A percentile compares a stretch with the other conserved stretches of the same genome.
phyloP scores from a whole-genome alignment of 139 green algal species.

The Picochlorum sp. region DNA sequence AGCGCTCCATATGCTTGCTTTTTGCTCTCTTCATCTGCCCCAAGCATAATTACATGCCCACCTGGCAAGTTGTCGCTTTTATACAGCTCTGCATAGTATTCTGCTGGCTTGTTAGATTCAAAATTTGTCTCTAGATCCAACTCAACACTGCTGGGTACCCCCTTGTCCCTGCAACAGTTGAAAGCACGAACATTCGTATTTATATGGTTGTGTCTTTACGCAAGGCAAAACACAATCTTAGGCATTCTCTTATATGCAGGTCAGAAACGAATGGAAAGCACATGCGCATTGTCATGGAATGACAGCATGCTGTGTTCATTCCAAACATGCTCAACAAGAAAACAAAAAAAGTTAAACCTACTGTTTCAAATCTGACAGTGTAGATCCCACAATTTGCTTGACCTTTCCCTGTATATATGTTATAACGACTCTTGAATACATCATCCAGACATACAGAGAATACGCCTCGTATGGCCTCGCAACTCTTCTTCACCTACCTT shows the following conservation, averaged over 20 bases:
- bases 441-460: no score
- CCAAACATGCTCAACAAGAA: no score
- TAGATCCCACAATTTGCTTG: slow-evolving; percentile 98
- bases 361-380: slow-evolving; percentile 63
- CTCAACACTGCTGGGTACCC: neutral
- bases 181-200: neutral
- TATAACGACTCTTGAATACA: neutral
- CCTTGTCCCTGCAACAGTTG: slow-evolving; percentile 1
- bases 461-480: no score
- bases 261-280: no score
- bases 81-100: slow-evolving; percentile 85
- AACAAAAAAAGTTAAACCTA: neutral
- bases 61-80: slow-evolving; percentile 59
- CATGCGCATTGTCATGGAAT: no score
- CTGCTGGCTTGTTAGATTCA: slow-evolving; percentile 66
- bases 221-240: neutral
- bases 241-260: neutral
- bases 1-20: slow-evolving; percentile 69
- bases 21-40: slow-evolving; percentile 57
- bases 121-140: slow-evolving; percentile 96
- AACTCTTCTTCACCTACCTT: slow-evolving; percentile 59
- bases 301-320: no score
- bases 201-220: neutral
- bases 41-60: slow-evolving; percentile 98
- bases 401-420: slow-evolving; percentile 76